phyloP scores from a whole-genome alignment of 2,329 filamentous ascomycete species.

The Diaporthe sp. region DNA sequence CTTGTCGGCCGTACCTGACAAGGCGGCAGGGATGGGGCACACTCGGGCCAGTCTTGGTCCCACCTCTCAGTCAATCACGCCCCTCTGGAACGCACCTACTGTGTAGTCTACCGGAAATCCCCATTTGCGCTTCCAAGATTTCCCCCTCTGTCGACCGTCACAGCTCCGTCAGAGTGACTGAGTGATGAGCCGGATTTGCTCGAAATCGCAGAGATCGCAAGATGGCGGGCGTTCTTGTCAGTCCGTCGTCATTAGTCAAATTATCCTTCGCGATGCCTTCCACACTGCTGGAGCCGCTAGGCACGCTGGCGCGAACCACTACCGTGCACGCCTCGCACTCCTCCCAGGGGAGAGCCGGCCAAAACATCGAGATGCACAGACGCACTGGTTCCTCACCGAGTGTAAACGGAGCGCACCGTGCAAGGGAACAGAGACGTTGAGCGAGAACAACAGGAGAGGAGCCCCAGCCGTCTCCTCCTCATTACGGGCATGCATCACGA shows the following conservation, averaged over 20 bases:
- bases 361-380: constrained; percentile 13
- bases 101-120: constrained; percentile 27
- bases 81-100: neutral
- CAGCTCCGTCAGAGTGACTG: constrained; percentile 15
- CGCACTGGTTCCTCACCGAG: neutral
- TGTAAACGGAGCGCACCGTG: neutral
- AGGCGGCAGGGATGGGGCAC: constrained; percentile 8
- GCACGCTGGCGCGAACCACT: constrained; percentile 9
- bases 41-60: neutral
- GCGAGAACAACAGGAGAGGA: neutral
- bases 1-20: constrained; percentile 13
- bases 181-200: neutral
- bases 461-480: neutral
- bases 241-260: neutral
- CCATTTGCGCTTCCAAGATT: constrained; percentile 18
- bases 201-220: neutral
- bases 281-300: constrained; percentile 23
- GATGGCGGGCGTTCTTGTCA: neutral
- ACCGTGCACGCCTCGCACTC: constrained; percentile 20
- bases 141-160: neutral
- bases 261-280: constrained; percentile 13
- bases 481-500: constrained; percentile 1
- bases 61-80: constrained; percentile 28
- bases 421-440: neutral
- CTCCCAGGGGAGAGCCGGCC: neutral